phyloP scores from a whole-genome alignment of 495 filamentous ascomycete genomes.

The Aspergillus cristatus region DNA sequence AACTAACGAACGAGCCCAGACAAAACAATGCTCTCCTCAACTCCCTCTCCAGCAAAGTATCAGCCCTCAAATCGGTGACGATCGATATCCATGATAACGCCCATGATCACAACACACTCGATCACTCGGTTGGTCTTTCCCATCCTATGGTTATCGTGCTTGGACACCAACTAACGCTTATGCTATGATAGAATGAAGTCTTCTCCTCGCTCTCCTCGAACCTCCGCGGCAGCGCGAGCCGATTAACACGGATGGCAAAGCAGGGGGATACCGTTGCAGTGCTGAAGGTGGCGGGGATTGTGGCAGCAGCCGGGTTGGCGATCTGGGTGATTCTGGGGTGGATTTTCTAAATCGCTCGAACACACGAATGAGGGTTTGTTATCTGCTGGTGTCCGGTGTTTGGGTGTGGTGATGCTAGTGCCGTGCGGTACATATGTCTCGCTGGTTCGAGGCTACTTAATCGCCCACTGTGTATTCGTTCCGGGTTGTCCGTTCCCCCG shows the following conservation, averaged over 20 bases:
- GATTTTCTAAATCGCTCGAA: conserved; percentile 44
- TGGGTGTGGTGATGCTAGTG: neutral
- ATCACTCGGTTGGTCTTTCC: conserved; percentile 58
- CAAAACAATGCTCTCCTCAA: conserved; percentile 96
- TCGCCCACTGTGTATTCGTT: too few species aligned
- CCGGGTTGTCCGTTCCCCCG: too few species aligned
- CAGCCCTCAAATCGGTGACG: conserved; percentile 89
- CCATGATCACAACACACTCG: conserved; percentile 73
- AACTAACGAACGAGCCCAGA: conserved; percentile 22
- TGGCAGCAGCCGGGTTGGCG: conserved; percentile 61
- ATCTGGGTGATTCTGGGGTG: conserved; percentile 63
- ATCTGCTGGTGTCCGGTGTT: too few species aligned
- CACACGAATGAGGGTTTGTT: too few species aligned
- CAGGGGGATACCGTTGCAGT: conserved; percentile 85
- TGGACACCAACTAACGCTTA: conserved; percentile 4
- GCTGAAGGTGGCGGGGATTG: conserved; percentile 78
- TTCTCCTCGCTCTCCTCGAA: conserved; percentile 49
- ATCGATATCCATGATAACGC: conserved; percentile 97
- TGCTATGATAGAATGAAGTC: conserved; percentile 41
- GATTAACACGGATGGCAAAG: conserved; percentile 87
- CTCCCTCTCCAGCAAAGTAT: conserved; percentile 82
- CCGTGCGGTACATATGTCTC: neutral
- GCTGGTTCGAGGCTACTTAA: too few species aligned
- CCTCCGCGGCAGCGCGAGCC: conserved; percentile 74
- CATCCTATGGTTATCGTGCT: neutral